These are phyloP conservation scores for Capsicum chinense DNA, from an alignment of 257 asterid genomes.

Conservation along the genomic window DNA sequence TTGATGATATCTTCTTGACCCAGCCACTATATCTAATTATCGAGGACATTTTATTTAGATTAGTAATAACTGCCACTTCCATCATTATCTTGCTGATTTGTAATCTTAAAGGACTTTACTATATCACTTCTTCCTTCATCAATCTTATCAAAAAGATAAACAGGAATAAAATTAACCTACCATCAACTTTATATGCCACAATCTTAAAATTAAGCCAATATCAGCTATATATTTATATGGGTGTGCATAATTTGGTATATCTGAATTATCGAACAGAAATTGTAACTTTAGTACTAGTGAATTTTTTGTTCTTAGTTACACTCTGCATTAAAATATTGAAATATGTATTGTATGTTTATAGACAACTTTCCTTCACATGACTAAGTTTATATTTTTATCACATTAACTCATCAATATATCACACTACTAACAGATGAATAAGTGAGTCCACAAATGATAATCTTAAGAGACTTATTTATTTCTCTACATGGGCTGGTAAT, in stretches of 20 bases:
- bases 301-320: background rate
- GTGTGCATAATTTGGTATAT: background rate
- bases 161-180: background rate
- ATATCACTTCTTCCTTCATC: background rate
- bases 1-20: background rate
- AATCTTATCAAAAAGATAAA: background rate
- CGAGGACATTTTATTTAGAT: conserved; percentile 23
- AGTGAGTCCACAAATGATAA: too few relatives aligned
- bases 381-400: background rate
- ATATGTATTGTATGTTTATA: background rate
- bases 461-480: too few relatives aligned
- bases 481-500: too few relatives aligned
- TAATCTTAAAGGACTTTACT: background rate
- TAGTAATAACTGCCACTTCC: background rate
- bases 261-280: background rate
- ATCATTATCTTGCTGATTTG: background rate
- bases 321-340: background rate
- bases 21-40: background rate
- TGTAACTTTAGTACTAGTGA: background rate
- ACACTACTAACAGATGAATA: too few relatives aligned
- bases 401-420: too few relatives aligned
- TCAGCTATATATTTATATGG: background rate
- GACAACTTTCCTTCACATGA: background rate
- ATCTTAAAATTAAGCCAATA: too few relatives aligned
- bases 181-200: background rate